Evolutionary conservation across 163 green algal species (phyloP).

Genomic region (Trebouxiophyceae sp.): DNA sequence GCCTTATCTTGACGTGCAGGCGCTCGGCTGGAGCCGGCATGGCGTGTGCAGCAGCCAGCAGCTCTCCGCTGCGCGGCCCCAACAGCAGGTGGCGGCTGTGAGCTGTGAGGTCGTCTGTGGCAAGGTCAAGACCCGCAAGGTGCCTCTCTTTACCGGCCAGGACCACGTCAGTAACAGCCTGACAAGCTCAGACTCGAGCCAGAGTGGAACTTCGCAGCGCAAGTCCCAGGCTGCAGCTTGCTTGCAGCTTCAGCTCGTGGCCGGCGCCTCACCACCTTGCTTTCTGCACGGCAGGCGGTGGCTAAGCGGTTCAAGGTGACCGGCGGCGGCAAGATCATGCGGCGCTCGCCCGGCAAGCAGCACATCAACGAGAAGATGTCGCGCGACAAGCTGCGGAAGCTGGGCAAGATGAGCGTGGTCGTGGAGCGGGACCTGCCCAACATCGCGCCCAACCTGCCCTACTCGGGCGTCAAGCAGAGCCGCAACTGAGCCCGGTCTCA

Average conservation of each 20-base stretch:
- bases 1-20: no score
- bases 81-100: background rate
- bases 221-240: background rate
- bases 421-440: background rate
- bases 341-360: conserved; percentile 77
- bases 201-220: no score
- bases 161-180: no score
- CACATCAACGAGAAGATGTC: conserved; percentile 91
- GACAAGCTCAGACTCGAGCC: no score
- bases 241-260: background rate
- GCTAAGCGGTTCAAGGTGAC: conserved; percentile 89
- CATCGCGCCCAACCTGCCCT: background rate
- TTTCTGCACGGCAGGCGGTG: conserved; percentile 45
- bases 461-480: background rate
- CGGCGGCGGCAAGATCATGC: conserved; percentile 76
- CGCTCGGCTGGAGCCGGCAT: no score
- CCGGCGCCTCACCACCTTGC: no score
- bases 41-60: no score
- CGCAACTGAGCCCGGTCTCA: background rate
- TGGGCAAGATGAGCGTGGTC: conserved; percentile 20
- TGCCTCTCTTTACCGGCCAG: no score
- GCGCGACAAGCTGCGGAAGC: conserved; percentile 14
- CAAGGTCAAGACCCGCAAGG: conserved; percentile 76
- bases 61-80: no score
- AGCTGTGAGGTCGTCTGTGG: conserved; percentile 24